Base-by-base conservation (phyloP, 352 stramenopile species). In the Phytophthora meadii region DNA sequence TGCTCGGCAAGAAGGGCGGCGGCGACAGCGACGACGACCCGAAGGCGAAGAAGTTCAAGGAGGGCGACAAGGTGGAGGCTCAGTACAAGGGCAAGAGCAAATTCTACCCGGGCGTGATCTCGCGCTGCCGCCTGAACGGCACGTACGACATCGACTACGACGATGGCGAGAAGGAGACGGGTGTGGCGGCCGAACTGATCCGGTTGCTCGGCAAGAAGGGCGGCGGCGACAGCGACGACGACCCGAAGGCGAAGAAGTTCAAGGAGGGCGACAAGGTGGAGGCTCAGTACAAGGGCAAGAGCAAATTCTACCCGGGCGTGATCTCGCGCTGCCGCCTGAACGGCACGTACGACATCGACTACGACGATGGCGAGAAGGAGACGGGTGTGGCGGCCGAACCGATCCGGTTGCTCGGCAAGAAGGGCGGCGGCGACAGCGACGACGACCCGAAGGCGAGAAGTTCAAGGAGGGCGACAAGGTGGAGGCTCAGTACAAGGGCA, bases 71-170 rank as follows among this genome's bases (percentile, higher is more conserved):
- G 54, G 54, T 61, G 54, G 54, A 61, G 54, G 54, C 54, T 49
- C 54, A 61, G 54, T 61, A 61, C 54, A 61, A 61, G 54, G 54
- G 54, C 54, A 61, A 61, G 54, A 61, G 54, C 44, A 61, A 54
- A 44, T 61, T 61, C 54, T 61, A 61, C 54, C 54, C 54, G 27
- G 54, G 54, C 15, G 54, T 61, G 42, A 54, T 61, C 54, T 61
- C 54, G 6, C 54, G 54, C 42, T 61, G 54, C 54, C 54, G 54
- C 30, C 54, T 61, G 42, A 61, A 61, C 42, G 54, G 54, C 54
- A 61, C 54, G 54, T 61, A 61, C 54, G 54, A 61, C 42, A 61
- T 61, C 54, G 54, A 61, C 54, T 61, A 61, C 42, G 54, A 61
- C 15, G 54, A 61, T 41, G 54, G 54, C 54, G 54, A 61, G 54